A percentile compares a stretch with the other conserved stretches of the same genome.
Conservation (phyloP, 2,329 filamentous ascomycete genomes). For the Monilinia laxa region DNA sequence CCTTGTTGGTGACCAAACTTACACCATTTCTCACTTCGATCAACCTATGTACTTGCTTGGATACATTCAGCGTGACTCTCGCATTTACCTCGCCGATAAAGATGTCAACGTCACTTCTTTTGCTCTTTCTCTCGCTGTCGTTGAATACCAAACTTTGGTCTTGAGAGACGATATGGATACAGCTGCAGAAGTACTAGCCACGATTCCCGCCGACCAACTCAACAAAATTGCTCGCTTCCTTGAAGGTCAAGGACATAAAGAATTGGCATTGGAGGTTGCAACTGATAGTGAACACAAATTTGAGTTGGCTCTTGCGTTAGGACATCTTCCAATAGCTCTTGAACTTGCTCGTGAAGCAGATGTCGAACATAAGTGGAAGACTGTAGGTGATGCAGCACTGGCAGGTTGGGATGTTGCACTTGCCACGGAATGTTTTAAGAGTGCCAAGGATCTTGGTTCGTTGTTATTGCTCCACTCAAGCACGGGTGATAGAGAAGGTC, state of each 20-base stretch:
- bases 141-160: constrained; percentile 96
- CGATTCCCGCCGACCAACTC: constrained; percentile 87
- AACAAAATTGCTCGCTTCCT: constrained; percentile 98
- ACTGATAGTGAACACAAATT: constrained; percentile 97
- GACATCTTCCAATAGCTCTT: constrained; percentile 80
- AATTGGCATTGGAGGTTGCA: constrained; percentile 88
- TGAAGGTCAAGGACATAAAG: constrained; percentile 95
- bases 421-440: constrained; percentile 88
- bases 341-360: constrained; percentile 80
- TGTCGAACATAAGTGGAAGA: constrained; percentile 98
- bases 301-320: constrained; percentile 80
- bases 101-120: constrained; percentile 92
- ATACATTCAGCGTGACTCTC: constrained; percentile 92
- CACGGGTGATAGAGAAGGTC: constrained; percentile 73
- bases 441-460: constrained; percentile 87
- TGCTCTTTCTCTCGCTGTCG: constrained; percentile 82
- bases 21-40: constrained; percentile 96
- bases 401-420: constrained; percentile 81
- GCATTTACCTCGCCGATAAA: constrained; percentile 93
- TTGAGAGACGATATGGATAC: constrained; percentile 91
- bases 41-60: constrained; percentile 92
- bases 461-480: constrained; percentile 85
- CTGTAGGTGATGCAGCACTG: constrained; percentile 87
- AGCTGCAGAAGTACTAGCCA: constrained; percentile 78
- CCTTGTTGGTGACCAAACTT: constrained; percentile 94